Evolutionary conservation across 2,329 filamentous ascomycete genomes (phyloP), one percentile per base, ranked within the genome.

Genomic region (Xylaria sp.): DNA sequence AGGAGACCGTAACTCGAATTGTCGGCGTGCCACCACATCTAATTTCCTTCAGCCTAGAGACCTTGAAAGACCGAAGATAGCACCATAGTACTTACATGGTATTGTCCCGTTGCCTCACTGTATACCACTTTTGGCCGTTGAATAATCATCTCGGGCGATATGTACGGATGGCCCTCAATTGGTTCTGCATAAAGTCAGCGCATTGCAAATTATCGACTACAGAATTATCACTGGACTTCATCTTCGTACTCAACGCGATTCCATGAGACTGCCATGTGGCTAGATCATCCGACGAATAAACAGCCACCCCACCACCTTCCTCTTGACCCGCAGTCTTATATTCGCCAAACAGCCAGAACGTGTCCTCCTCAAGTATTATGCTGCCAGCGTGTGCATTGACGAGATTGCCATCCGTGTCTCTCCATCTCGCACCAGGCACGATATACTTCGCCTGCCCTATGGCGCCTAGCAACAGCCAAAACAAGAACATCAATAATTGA

Each of bases 91-190:
- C 81, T 21, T 79, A 88, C 86, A 69, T 89, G 87, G 68, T 89
- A 90, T 72, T 88, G 82, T 2, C 82, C 79, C 0, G 84, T 83
- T 1, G 80, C 80, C 57, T 88, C 79, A 70, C 86, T 88, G 71
- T 87, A 89, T 1, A 87, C 83, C 1, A 90, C 88, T 71, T 90
- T 90, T 0, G 88, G 88, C 18, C 88, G 79, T 73, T 90, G 88
- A 32, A 90, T 90, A 53, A 90, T 86, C 71, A 83, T 85, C 3
- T 84, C 75, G 0, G 86, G 84, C 0, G 85, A 84, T 54, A 90
- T 86, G 70, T 86, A 86, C 0, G 83, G 81, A 67, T 90, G 85
- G 0, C 83, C 87, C 37, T 85, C 80, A 29, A 88, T 79, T 0
- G 88, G 85, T 60, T 83, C 84, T 82, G 21, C 1, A 44, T 29